Evolutionary conservation across 257 asterid genomes (phyloP), one percentile per base, ranked within the genome.

Genomic region (Parsonsia alboflavescens): DNA sequence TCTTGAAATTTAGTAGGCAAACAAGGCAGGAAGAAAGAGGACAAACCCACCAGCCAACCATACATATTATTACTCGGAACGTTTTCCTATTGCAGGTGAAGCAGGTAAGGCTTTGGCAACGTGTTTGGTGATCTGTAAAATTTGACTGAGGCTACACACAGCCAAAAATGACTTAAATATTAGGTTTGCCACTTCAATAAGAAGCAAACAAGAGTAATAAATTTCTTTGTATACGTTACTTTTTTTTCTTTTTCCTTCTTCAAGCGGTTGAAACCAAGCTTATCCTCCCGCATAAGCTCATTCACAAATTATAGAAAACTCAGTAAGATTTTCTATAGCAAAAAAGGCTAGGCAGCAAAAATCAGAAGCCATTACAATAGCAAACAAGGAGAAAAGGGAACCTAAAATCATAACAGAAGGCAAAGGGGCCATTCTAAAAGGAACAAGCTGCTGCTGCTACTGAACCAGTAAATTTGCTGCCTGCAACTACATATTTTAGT

Each of bases 31-130:
- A 1, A 5, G 44, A 10, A 16, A 11, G 46, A 63, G 48, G 24
- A 16, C 46, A 24, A 63, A 63, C 68, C 11, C 52, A 2, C 5
- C 56, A 61, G 28, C 68, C 45, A 10, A 19, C 26, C 59, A 7
- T 53, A 54, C 19, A 6, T 11, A 64, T 65, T 39, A 65, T 7
- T 39, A 39, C 39, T 33, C 39, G 39, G 1, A 7, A 36, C 24
- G 48, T 65, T 65, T 65, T 39, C 50, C 70, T 65, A 39, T 5
- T 65, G 41, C 45, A 65, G 70, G 24, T 65, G 70, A 65, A 39
- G 70, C 50, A 19, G 70, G 70, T 65, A 21, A 16, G 48, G 16
- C 48, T 65, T 65, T 39, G 50, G 26, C 28, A 17, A 44, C 2
- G 48, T 42, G 7, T 39, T 65, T 39, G 70, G 70, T 65, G 50